Base-by-base conservation (phyloP, 352 stramenopile genomes). In the Hyaloperonospora brassicae region DNA sequence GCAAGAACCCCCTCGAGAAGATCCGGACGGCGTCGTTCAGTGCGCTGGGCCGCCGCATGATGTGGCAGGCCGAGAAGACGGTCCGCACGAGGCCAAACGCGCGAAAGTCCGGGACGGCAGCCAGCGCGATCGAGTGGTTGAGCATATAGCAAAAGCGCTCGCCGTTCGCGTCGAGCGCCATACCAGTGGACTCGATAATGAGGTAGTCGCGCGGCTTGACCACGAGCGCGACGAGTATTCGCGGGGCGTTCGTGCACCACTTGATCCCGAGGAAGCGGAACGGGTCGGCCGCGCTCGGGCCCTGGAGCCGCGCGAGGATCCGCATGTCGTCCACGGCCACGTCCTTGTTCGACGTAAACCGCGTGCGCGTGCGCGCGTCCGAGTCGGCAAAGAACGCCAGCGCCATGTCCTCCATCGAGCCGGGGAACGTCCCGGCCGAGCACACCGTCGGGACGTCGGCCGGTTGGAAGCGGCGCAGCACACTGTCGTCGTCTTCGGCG, bases 151-250 rank as follows among this genome's bases (percentile, higher is more conserved):
- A 39, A 11, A 77, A 65, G 2, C 58, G 64, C 30, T 57, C 12
- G 11, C 61, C 68, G 9, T 65, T 48, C 8, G 57, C 57, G 50
- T 76, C 68, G 24, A 70, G 47, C 0, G 68, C 68, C 46, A 69
- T 73, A 7, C 74, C 74, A 8, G 67, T 77, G 12, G 72, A 77
- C 27, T 81, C 70, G 24, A 86, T 35, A 0, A 74, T 50, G 0
- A 82, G 27, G 49, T 76, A 83, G 52, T 83, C 72, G 17, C 72
- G 68, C n/a, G 61, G 62, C 17, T 72, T 70, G 47, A 85, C 49
- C 38, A 85, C 50, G 40, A 12, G 46, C 60, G 38, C 40, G 13
- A 10, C 52, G 51, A 17, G 46, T 11, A 3, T 8, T 8, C 27
- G 7, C 1, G 65, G 50, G 0, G 51, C 55, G 8, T 61, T 55